Evolutionary conservation across 768 basidiomycete species (phyloP).

Genomic region (Ephemerocybe angulata): DNA sequence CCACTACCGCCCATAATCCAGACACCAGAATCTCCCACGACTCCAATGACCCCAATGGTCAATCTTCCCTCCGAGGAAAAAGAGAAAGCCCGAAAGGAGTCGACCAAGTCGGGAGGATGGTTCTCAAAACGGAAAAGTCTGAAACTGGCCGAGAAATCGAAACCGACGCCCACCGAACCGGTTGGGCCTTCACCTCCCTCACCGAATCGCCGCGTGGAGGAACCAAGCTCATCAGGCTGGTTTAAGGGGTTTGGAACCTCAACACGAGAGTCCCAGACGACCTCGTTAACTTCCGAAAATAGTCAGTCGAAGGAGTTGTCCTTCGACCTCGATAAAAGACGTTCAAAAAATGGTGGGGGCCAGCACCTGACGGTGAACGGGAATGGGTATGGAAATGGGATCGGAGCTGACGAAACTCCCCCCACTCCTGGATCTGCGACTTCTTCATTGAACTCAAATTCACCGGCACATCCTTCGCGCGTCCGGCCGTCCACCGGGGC

Average conservation of each 20-base stretch:
- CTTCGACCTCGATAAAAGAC: neutral
- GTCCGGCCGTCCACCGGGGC: conserved; percentile 19
- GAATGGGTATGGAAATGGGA: too few relatives aligned
- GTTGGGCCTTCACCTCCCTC: conserved; percentile 14
- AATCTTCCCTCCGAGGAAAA: conserved; percentile 35
- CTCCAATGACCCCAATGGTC: conserved; percentile 14
- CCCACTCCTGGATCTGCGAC: conserved; percentile 24
- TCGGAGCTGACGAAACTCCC: conserved; percentile 20
- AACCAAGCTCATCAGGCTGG: conserved; percentile 18
- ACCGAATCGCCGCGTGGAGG: conserved; percentile 17
- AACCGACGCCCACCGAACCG: conserved; percentile 12
- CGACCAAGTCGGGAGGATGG: conserved; percentile 37
- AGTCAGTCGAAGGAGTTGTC: conserved; percentile 9
- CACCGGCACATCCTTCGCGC: conserved; percentile 17
- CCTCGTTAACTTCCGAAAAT: conserved; percentile 11
- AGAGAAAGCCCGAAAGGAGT: conserved; percentile 38
- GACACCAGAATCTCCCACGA: conserved; percentile 4
- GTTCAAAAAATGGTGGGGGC: conserved; percentile 15
- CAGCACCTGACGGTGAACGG: conserved; percentile 8
- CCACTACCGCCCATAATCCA: conserved; percentile 19
- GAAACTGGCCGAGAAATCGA: conserved; percentile 31
- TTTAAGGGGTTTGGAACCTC: conserved; percentile 18
- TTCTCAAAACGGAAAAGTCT: conserved; percentile 52
- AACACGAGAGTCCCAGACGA: conserved; percentile 16
- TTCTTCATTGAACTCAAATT: conserved; percentile 26